A percentile compares a stretch with the other conserved stretches of the same genome.
Conservation (phyloP, 495 filamentous ascomycete genomes). For the Neurospora sublineolata region DNA sequence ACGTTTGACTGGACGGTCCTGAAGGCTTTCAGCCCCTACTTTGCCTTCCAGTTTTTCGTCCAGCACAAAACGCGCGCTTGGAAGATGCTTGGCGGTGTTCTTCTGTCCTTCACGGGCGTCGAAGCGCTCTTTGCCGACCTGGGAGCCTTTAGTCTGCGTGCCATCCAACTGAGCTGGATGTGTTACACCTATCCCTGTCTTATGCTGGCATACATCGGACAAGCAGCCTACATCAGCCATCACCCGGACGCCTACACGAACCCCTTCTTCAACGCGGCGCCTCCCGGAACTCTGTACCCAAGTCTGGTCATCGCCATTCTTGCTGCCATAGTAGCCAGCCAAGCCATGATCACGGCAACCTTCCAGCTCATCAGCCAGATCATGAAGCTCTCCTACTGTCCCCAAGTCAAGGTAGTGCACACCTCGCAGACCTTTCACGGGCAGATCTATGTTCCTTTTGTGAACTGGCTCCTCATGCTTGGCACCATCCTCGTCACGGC, state of each 20-base stretch:
- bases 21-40: constrained; percentile 58
- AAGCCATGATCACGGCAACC: constrained; percentile 66
- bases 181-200: constrained; percentile 54
- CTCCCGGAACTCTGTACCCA: constrained; percentile 55
- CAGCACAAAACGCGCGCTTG: constrained; percentile 53
- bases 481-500: constrained; percentile 63
- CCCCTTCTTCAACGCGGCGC: constrained; percentile 59
- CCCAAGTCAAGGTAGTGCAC: constrained; percentile 58
- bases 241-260: constrained; percentile 53
- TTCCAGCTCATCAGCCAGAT: constrained; percentile 59
- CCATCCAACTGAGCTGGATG: constrained; percentile 57
- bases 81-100: constrained; percentile 54
- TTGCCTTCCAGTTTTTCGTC: constrained; percentile 49
- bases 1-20: constrained; percentile 54
- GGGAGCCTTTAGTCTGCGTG: constrained; percentile 51
- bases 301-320: constrained; percentile 54
- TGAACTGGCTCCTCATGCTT: constrained; percentile 64
- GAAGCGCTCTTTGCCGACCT: constrained; percentile 68
- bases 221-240: constrained; percentile 58
- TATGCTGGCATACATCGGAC: constrained; percentile 59
- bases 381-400: constrained; percentile 65
- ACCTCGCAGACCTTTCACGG: constrained; percentile 55
- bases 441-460: constrained; percentile 59
- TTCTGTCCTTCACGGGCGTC: constrained; percentile 63
- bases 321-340: constrained; percentile 63